These are phyloP conservation scores for Cavenderia fasciculata DNA, from an alignment of 78 protist genomes.

Conservation along the genomic window DNA sequence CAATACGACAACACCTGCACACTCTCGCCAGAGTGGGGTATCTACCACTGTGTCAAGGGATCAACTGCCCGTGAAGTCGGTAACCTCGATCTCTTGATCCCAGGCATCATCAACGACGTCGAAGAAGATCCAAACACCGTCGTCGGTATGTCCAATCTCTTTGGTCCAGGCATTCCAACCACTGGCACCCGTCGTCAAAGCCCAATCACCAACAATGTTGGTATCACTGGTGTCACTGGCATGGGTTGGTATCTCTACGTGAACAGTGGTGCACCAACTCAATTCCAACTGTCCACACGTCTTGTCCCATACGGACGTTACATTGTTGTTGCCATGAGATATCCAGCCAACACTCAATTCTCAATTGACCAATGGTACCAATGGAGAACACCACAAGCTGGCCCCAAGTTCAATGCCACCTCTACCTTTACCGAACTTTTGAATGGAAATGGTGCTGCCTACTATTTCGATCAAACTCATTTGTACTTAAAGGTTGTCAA, in stretches of 20 bases:
- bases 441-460: slow-evolving; percentile 38
- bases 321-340: slow-evolving; percentile 6
- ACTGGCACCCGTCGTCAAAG: background rate
- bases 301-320: background rate
- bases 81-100: slow-evolving; percentile 1
- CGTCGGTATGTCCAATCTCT: slow-evolving; percentile 20
- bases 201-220: slow-evolving; percentile 10
- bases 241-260: slow-evolving; percentile 58
- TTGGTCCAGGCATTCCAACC: slow-evolving; percentile 25
- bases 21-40: background rate
- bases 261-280: background rate
- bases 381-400: background rate
- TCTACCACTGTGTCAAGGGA: slow-evolving; percentile 28
- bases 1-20: slow-evolving; percentile 5
- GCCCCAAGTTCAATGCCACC: background rate
- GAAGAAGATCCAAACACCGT: no score
- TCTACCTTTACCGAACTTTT: background rate
- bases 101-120: slow-evolving; percentile 4
- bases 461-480: slow-evolving; percentile 40
- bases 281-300: background rate
- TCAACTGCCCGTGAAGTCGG: background rate
- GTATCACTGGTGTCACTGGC: slow-evolving; percentile 39
- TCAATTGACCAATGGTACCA: background rate
- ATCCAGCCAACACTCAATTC: slow-evolving; percentile 19
- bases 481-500: slow-evolving; percentile 26